Conservation (phyloP, 495 filamentous ascomycete genomes). For the Penicillium simplicissimum region DNA sequence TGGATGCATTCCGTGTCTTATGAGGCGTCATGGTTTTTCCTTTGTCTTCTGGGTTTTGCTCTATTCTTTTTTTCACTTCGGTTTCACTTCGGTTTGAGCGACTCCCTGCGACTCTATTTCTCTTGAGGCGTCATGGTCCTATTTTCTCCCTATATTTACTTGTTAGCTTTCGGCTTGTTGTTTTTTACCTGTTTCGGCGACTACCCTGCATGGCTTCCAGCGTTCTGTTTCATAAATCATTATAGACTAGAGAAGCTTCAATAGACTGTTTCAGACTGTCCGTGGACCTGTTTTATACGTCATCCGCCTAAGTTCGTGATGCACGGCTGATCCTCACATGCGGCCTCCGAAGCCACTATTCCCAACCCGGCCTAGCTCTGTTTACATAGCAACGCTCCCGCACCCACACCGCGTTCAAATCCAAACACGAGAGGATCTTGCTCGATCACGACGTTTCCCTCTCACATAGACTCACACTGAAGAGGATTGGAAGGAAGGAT, state of each 20-base stretch:
- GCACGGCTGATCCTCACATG: neutral
- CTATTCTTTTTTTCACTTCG: too few species aligned
- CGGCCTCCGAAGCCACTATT: slow-evolving; percentile 10
- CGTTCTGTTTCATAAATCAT: neutral
- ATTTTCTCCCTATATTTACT: neutral
- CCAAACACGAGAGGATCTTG: slow-evolving; percentile 23
- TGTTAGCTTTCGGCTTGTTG: neutral
- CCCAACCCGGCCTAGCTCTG: slow-evolving; percentile 39
- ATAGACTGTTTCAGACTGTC: neutral
- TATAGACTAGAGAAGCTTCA: neutral
- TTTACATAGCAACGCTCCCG: slow-evolving; percentile 45
- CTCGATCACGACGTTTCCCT: neutral
- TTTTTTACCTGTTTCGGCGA: neutral
- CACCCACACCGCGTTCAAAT: slow-evolving; percentile 24
- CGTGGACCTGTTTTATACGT: neutral
- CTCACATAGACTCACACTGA: slow-evolving; percentile 7
- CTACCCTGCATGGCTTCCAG: neutral
- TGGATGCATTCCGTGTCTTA: neutral
- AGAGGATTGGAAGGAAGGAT: neutral
- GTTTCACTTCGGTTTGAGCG: too few species aligned
- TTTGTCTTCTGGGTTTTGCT: neutral
- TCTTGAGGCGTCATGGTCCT: neutral
- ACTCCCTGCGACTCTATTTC: too few species aligned
- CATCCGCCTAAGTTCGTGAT: neutral
- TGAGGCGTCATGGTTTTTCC: neutral